Base-by-base conservation (phyloP, 768 basidiomycete genomes). In the Macrolepiota albuminosa region DNA sequence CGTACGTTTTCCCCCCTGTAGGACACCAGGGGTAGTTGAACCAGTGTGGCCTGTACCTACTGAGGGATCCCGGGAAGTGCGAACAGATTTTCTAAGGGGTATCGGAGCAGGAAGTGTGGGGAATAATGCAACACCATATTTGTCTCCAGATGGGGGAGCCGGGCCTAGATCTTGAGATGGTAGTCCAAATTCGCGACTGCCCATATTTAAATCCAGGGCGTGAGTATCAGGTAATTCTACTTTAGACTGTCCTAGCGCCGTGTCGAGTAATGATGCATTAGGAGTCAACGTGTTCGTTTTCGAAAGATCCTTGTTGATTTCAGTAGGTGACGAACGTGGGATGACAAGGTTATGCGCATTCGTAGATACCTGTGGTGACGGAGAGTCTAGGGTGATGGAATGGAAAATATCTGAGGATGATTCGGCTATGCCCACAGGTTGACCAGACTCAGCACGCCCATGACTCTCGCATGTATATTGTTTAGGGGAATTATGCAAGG, bases 41-140 rank as follows among this genome's bases (percentile, higher is more conserved):
- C 76, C 76, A 24, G 74, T 59, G 36, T 70, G 63, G 37, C 64
- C 65, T 24, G 67, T 49, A 43, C 71, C 71, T 10, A 67, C 61
- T 1, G 76, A 76, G 45, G 78, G 69, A 21, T 87, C 88, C 21
- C 77, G 77, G 37, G 74, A 65, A 13, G 76, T 65, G 29, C 83
- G 82, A 61, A 83, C 79, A 0, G 88, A 89, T 72, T 90, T 91
- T 29, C 85, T 84, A 53, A 89, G 72, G 4, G 87, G 84, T 54
- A 85, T 80, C 2, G 88, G 87, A 4, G 83, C 85, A 26, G 88
- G 87, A 34, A 91, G 77, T n/a, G 76, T 74, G 1, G 88, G 85
- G 64, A 89, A 86, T 43, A 77, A 76, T 0, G 80, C 57, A 8
- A 75, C 58, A 59, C 72, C 74, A 50, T 70, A 68, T 60, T 81